Evolutionary conservation across 257 asterid species (phyloP).

Genomic region (Solanum raphanifolium): DNA sequence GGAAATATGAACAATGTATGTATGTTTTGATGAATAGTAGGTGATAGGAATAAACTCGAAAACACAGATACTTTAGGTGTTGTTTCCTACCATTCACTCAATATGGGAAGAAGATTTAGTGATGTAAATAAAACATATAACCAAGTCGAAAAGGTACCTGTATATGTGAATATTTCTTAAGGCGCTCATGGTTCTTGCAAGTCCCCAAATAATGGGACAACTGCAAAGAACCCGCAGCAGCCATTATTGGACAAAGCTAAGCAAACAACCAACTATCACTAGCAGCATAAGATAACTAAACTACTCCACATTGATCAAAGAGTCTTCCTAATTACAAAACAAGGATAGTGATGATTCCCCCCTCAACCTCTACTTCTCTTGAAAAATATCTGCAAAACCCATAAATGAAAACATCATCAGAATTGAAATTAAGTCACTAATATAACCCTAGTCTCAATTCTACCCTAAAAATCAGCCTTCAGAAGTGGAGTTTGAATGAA

Average conservation of each 20-base stretch:
- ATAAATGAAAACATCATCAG: neutral
- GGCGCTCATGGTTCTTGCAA: slow-evolving; percentile 45
- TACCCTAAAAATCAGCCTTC: neutral
- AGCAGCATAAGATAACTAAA: slow-evolving; percentile 9
- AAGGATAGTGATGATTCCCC: slow-evolving; percentile 10
- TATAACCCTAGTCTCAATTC: neutral
- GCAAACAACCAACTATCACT: neutral
- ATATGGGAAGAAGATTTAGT: neutral
- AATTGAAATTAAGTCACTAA: neutral
- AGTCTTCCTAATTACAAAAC: neutral
- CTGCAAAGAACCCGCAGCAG: slow-evolving; percentile 59
- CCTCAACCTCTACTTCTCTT: slow-evolving; percentile 13
- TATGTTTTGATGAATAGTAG: neutral
- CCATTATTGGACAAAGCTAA: slow-evolving; percentile 33
- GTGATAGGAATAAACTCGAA: neutral
- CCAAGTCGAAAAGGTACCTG: slow-evolving; percentile 13
- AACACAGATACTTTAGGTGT: neutral
- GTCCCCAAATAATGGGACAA: slow-evolving; percentile 48
- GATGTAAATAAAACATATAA: slow-evolving; percentile 7
- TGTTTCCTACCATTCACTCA: neutral
- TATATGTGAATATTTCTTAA: slow-evolving; percentile 1
- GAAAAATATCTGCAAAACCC: neutral
- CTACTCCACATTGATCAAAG: neutral
- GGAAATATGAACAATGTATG: neutral
- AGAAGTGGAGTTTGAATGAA: neutral